Percentiles rank a stretch among this genome's conserved stretches.
These are phyloP conservation scores for Podochytrium sp. DNA, from an alignment of 192 early-diverging fungal species.

Conservation along the genomic window DNA sequence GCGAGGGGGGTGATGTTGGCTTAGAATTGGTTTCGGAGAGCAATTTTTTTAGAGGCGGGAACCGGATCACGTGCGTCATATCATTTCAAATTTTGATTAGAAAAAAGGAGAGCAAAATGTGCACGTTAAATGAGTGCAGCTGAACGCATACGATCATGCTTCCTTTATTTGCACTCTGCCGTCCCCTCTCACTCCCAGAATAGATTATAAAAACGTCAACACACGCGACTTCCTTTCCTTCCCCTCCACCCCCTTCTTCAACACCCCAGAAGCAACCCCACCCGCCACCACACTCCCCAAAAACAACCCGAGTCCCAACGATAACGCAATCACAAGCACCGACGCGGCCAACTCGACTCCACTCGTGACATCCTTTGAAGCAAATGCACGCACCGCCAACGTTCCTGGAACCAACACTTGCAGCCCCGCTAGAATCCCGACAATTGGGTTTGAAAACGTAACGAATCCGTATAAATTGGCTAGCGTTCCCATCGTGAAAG, in stretches of 20 bases:
- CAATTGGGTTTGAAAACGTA: slow-evolving; percentile 34
- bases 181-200: too few relatives aligned
- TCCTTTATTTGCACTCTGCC: too few relatives aligned
- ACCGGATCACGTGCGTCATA: too few relatives aligned
- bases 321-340: slow-evolving; percentile 33
- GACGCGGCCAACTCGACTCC: slow-evolving; percentile 27
- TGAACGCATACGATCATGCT: too few relatives aligned
- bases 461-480: slow-evolving; percentile 34
- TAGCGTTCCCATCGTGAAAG: slow-evolving; percentile 34
- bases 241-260: neutral
- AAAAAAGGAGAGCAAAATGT: too few relatives aligned
- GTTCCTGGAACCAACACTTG: slow-evolving; percentile 38
- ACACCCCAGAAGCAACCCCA: neutral
- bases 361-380: slow-evolving; percentile 9
- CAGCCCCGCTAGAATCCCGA: slow-evolving; percentile 34
- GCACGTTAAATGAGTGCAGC: too few relatives aligned
- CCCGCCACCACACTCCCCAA: slow-evolving; percentile 31
- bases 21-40: too few relatives aligned
- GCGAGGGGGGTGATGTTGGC: too few relatives aligned
- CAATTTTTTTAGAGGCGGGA: too few relatives aligned
- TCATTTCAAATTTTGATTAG: too few relatives aligned
- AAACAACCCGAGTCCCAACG: slow-evolving; percentile 39
- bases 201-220: neutral
- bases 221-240: neutral
- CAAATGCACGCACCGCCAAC: slow-evolving; percentile 34